Base-by-base conservation (phyloP, 371 early-diverging fungal genomes). In the Mortierella sp. region DNA sequence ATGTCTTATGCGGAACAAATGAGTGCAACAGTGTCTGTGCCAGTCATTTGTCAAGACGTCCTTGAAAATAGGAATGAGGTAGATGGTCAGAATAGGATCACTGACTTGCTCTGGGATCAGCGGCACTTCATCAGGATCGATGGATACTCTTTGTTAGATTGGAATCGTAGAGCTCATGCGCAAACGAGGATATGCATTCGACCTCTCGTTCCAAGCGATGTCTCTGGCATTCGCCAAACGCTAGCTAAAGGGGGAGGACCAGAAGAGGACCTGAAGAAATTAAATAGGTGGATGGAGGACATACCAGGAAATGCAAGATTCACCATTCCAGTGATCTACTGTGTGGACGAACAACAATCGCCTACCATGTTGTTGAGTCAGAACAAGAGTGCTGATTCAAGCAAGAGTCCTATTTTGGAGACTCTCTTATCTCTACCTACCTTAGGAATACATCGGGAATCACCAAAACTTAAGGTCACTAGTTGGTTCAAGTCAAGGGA, bases 51-150 rank as follows among this genome's bases (percentile, higher is more conserved):
- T 11, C 55, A 61, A 22, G 38, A 57, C 1, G 40, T n/a, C 4
- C 6, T 5, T 7, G 40, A 19, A 6, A 38, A 59, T 19, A 63
- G 24, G 10, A 22, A 61, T 22, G 41, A 19, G 5, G 16, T 38
- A 43, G 32, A 28, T 24, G 38, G 21, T 52, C 58, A 50, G 58
- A 63, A 28, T 16, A 15, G 5, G 2, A 22, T 10, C n/a, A 16
- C 33, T 38, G 71, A 76, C 36, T 13, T 74, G 28, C 60, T 79
- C 2, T 79, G 80, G 80, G 74, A 79, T 58, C 63, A 71, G 10
- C 70, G 75, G 0, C 74, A 65, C 53, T 74, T 74, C 43, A 33
- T 79, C 28, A 59, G 60, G 33, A 50, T 71, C n/a, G 38, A 48
- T 15, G 4, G 10, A 19, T 5, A 24, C n/a, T 11, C 19, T 19